Percentiles rank a stretch among this genome's conserved stretches.
These are phyloP conservation scores for Stachybotrys chlorohalonatus DNA, from an alignment of 2,329 filamentous ascomycete genomes.

Conservation along the genomic window DNA sequence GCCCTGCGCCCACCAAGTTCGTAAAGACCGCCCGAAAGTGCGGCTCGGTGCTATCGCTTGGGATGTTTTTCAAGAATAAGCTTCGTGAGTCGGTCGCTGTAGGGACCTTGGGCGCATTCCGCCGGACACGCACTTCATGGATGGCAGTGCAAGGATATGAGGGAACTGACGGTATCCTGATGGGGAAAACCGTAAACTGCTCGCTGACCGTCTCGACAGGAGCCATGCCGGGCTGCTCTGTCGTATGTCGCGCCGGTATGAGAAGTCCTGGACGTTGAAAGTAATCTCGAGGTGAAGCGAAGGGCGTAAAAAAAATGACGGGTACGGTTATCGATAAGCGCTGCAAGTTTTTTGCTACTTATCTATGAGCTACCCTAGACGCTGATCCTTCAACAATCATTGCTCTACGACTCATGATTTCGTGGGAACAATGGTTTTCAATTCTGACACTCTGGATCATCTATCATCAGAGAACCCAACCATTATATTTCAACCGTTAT, in stretches of 20 bases:
- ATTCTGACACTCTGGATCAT: no score
- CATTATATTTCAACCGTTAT: slow-evolving; percentile 38
- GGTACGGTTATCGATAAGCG: neutral
- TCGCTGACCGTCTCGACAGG: slow-evolving; percentile 19
- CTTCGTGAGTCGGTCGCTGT: slow-evolving; percentile 66
- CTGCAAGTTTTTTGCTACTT: neutral
- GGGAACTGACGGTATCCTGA: slow-evolving; percentile 55
- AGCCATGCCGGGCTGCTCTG: slow-evolving; percentile 15
- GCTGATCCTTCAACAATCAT: no score
- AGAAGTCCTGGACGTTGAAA: neutral
- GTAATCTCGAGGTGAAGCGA: neutral
- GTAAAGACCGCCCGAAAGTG: slow-evolving; percentile 72
- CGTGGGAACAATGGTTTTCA: no score
- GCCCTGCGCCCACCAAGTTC: slow-evolving; percentile 63
- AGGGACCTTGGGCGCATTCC: slow-evolving; percentile 70
- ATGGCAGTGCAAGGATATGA: slow-evolving; percentile 53
- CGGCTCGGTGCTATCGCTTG: slow-evolving; percentile 69
- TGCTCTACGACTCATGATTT: no score
- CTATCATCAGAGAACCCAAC: neutral
- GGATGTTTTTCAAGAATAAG: slow-evolving; percentile 85
- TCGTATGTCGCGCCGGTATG: neutral
- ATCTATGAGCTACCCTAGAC: neutral
- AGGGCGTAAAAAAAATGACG: neutral
- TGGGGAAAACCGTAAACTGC: slow-evolving; percentile 61
- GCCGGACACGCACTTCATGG: slow-evolving; percentile 82